These are phyloP conservation scores for Firmiana major DNA, from an alignment of 345 rosid genomes.

Conservation along the genomic window DNA sequence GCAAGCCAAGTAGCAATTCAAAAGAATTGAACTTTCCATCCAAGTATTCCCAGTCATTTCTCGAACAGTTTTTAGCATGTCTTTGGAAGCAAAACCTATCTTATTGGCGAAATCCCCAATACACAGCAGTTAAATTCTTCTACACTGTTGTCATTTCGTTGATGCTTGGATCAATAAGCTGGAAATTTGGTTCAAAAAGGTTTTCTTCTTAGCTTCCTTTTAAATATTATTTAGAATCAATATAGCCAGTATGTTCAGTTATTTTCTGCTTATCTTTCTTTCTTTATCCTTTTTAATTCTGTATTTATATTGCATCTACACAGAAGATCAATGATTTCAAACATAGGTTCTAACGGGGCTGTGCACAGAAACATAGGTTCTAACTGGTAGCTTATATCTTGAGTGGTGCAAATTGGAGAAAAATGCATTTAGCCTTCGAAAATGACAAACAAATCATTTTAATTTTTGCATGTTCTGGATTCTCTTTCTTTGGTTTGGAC, in stretches of 20 bases:
- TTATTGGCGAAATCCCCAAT: constrained; percentile 97
- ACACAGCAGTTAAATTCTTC: constrained; percentile 95
- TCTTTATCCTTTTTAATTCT: neutral
- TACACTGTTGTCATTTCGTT: constrained; percentile 85
- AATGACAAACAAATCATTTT: neutral
- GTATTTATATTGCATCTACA: neutral
- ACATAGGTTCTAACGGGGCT: too few species aligned
- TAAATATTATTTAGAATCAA: neutral
- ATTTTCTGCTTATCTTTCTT: neutral
- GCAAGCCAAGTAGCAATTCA: constrained; percentile 59
- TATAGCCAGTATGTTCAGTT: neutral
- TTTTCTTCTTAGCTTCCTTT: constrained; percentile 17
- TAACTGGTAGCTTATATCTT: neutral
- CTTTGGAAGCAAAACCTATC: constrained; percentile 96
- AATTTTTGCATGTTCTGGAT: neutral
- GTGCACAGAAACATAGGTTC: too few species aligned
- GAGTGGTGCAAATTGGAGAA: neutral
- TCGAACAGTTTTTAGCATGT: constrained; percentile 77
- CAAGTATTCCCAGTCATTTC: constrained; percentile 70
- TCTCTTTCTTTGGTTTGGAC: neutral
- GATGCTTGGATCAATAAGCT: constrained; percentile 96
- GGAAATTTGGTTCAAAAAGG: constrained; percentile 92
- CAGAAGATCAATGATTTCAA: too few species aligned
- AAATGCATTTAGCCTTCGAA: neutral
- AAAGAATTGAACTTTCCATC: constrained; percentile 78